Percentiles rank a stretch among this genome's conserved stretches.
Conservation (phyloP, 768 basidiomycete genomes). For the Lenzites betulinus region DNA sequence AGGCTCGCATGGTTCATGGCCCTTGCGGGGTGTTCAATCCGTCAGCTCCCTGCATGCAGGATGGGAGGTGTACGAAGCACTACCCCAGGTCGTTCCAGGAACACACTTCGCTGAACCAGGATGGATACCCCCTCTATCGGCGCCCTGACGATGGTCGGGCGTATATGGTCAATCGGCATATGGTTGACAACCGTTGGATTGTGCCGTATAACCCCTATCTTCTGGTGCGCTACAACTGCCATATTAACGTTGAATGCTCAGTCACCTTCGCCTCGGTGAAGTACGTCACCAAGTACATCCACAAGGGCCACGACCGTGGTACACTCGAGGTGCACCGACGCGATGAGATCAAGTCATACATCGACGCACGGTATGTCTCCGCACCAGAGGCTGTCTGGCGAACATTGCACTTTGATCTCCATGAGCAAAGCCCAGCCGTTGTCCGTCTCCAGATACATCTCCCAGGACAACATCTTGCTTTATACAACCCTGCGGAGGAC, state of each 20-base stretch:
- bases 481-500: conserved; percentile 37
- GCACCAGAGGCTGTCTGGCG: conserved; percentile 40
- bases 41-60: conserved; percentile 42
- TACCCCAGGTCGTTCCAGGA: conserved; percentile 43
- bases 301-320: conserved; percentile 48
- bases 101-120: conserved; percentile 37
- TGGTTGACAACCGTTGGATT: conserved; percentile 42
- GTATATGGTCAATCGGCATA: conserved; percentile 22
- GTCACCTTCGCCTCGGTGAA: conserved; percentile 42
- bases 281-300: conserved; percentile 51
- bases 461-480: conserved; percentile 37
- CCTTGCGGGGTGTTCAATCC: conserved; percentile 44
- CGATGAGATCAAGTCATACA: conserved; percentile 39
- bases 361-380: conserved; percentile 43
- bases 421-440: conserved; percentile 40
- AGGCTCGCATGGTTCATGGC: conserved; percentile 49
- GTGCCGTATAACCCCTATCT: no score
- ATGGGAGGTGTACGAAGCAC: conserved; percentile 43
- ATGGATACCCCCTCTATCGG: conserved; percentile 45
- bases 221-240: conserved; percentile 40
- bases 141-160: conserved; percentile 37
- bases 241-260: conserved; percentile 52
- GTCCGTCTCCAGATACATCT: conserved; percentile 47
- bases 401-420: conserved; percentile 35
- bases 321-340: conserved; percentile 35